These are phyloP conservation scores for Candida maris DNA, from an alignment of 805 yeast genomes.

Conservation along the genomic window DNA sequence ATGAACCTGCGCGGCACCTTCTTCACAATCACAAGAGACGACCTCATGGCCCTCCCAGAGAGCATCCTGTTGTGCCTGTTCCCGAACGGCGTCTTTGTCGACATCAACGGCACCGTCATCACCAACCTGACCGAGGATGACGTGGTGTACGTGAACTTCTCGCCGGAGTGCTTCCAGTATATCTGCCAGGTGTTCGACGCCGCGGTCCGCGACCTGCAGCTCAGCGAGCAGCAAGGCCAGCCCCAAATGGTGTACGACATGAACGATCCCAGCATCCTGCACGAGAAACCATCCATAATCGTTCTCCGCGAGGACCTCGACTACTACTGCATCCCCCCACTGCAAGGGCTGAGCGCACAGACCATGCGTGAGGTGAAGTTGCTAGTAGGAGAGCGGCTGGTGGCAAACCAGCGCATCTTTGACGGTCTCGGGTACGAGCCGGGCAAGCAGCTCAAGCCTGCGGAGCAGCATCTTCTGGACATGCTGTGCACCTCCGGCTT, in stretches of 20 bases:
- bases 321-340: conserved; percentile 84
- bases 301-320: conserved; percentile 93
- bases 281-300: conserved; percentile 82
- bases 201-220: conserved; percentile 59
- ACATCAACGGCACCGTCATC: conserved; percentile 71
- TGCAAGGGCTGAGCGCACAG: conserved; percentile 48
- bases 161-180: conserved; percentile 82
- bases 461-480: conserved; percentile 90
- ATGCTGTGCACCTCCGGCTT: conserved; percentile 94
- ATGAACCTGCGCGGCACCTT: conserved; percentile 71
- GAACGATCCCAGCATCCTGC: conserved; percentile 59
- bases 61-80: conserved; percentile 79
- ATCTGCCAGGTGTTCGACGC: conserved; percentile 67
- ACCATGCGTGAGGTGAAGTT: conserved; percentile 67
- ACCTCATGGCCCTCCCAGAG: conserved; percentile 88
- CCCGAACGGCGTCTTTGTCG: conserved; percentile 87
- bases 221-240: conserved; percentile 31
- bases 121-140: conserved; percentile 77
- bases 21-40: conserved; percentile 81
- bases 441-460: conserved; percentile 66
- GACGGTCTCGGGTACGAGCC: conserved; percentile 69
- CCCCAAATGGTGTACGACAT: conserved; percentile 27
- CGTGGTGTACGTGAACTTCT: conserved; percentile 77
- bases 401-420: conserved; percentile 59
- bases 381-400: conserved; percentile 66